Base-by-base conservation (phyloP, 345 rosid species). In the Linum tenue region DNA sequence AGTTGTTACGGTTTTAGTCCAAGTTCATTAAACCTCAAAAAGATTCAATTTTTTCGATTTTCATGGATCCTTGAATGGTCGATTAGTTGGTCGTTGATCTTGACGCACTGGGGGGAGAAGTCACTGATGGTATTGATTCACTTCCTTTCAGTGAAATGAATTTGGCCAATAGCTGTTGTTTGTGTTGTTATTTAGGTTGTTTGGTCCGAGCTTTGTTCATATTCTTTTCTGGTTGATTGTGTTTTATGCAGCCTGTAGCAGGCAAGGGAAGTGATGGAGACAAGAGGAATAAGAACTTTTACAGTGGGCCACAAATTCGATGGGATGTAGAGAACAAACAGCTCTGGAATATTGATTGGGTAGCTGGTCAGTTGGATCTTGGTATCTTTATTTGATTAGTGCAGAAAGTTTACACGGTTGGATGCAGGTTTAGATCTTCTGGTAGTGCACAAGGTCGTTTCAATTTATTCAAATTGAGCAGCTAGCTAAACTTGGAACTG, bases 291-390 rank as follows among this genome's bases (percentile, higher is more conserved):
- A 50, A 43, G 12, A 22, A 59, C 10, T 12, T 3, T n/a, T 67
- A 53, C 53, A 48, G 53, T 48, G 53, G 11, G 9, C 14, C 53
- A 48, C 53, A 48, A 15, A 48, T 48, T 48, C 53, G 14, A 48
- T 48, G 53, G 53, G 53, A 57, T 31, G 55, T 38, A 5, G 36
- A 48, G 4, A 37, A 12, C 55, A 41, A 38, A 43, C 9, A 55
- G 42, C 36, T 57, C 5, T 11, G 58, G 10, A 57, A 48, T 70
- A 72, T 11, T 68, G 61, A 66, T 48, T 62, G 55, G 22, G 55
- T 31, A 36, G 68, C 41, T 68, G 59, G 58, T 17, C 0, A 71
- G 37, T 41, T 61, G 78, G 83, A 74, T 77, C 76, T 58, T 77
- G 62, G 62, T 22, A 10, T 16, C 12, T 7, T 10, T 59, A 14